Evolutionary conservation across 1,284 basidiomycete genomes (phyloP).

Genomic region (Agroathelia rolfsii): DNA sequence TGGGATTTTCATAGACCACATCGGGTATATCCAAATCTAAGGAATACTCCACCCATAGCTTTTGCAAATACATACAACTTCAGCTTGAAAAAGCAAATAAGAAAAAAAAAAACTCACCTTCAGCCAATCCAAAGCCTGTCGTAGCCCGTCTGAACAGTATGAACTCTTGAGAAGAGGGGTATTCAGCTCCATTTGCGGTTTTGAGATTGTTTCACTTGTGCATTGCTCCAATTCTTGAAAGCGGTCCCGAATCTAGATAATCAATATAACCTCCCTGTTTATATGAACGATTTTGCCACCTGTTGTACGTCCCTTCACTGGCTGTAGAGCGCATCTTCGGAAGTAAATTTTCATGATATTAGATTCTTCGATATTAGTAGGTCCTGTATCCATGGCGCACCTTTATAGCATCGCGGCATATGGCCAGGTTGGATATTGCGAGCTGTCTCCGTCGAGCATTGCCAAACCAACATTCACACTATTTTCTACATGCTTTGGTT

Average conservation of each 20-base stretch:
- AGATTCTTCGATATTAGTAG: too few relatives aligned
- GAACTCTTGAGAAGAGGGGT: constrained; percentile 32
- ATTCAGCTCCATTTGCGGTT: constrained; percentile 28
- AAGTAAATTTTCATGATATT: too few relatives aligned
- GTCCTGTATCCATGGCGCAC: too few relatives aligned
- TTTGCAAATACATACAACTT: constrained; percentile 1
- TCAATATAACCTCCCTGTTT: too few relatives aligned
- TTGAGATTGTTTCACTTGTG: constrained; percentile 30
- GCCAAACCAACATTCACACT: too few relatives aligned
- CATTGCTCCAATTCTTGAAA: constrained; percentile 28
- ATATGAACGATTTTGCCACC: too few relatives aligned
- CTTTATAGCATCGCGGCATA: constrained; percentile 33
- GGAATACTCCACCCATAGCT: constrained; percentile 40
- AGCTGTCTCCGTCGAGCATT: too few relatives aligned
- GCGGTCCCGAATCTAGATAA: constrained; percentile 26
- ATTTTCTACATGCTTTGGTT: constrained; percentile 28
- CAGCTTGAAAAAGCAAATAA: background rate
- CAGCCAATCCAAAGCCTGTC: constrained; percentile 34
- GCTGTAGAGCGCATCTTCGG: constrained; percentile 30
- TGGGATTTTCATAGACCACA: constrained; percentile 30
- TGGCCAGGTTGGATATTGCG: constrained; percentile 25
- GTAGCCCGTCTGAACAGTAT: constrained; percentile 32
- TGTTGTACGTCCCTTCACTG: constrained; percentile 26
- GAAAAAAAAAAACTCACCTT: constrained; percentile 21
- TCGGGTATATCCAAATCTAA: constrained; percentile 35